Percentiles rank a stretch among this genome's conserved stretches.
These are phyloP conservation scores for Globisporangium emineosum DNA, from an alignment of 352 stramenopile species.

Conservation along the genomic window DNA sequence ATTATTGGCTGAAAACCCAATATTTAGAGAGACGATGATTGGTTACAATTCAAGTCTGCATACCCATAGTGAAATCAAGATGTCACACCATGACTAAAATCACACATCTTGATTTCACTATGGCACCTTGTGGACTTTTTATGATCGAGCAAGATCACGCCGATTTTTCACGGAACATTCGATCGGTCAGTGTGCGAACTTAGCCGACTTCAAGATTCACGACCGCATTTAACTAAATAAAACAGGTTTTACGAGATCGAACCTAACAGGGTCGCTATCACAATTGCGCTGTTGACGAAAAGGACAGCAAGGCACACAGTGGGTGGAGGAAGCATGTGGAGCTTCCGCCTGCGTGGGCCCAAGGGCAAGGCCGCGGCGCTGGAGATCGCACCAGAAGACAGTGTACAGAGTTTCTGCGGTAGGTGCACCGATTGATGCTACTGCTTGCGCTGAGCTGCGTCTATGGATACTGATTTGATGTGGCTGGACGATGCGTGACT, in stretches of 20 bases:
- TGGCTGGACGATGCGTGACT: constrained; percentile 6
- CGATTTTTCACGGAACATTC: constrained; percentile 13
- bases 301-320: background rate
- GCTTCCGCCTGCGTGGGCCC: constrained; percentile 56
- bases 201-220: too few species aligned
- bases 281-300: background rate
- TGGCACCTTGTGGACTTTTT: too few species aligned
- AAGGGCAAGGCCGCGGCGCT: constrained; percentile 55
- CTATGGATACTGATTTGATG: background rate
- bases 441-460: background rate
- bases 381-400: constrained; percentile 35
- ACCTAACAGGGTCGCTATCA: background rate
- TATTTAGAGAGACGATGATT: background rate
- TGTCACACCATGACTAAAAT: too few species aligned
- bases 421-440: constrained; percentile 13
- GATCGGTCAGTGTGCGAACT: background rate
- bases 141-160: too few species aligned
- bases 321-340: constrained; percentile 39
- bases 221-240: background rate
- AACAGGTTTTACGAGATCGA: background rate
- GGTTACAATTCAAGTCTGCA: background rate
- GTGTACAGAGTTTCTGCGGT: constrained; percentile 52
- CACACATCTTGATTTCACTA: too few species aligned
- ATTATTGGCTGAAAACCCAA: background rate
- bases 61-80: too few species aligned